Base-by-base conservation (phyloP, 768 basidiomycete genomes). In the Dentipellis sp. region DNA sequence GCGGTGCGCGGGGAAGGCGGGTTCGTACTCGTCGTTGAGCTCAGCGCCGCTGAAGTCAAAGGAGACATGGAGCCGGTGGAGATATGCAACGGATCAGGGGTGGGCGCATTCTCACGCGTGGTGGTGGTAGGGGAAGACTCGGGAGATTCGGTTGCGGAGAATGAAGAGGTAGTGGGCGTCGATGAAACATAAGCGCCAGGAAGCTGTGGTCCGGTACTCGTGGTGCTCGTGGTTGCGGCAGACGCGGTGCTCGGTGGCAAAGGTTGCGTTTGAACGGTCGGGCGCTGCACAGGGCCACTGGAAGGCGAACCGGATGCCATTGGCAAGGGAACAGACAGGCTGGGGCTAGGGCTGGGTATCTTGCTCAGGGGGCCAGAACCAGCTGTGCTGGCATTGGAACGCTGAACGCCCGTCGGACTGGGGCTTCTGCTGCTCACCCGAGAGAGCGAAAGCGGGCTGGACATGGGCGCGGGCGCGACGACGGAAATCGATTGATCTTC, bases 371-470 rank as follows among this genome's bases (percentile, higher is more conserved):
- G 29, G 12, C 48, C 53, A n/a, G 56, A 38, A 48, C 42, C 56
- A 51, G 76, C 67, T 10, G 66, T 17, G 22, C 29, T 50, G 22
- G 23, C 48, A 10, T 19, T 17, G 48, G 48, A 50, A 50, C 42
- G 42, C 0, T 17, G 71, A 12, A 66, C 71, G 47, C 65, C 65
- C 4, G 71, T 73, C 14, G 86, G 86, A 59, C 85, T 86, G 3
- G 86, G 84, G 62, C 84, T 83, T 17, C 83, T 76, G 56, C 80
- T 81, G 66, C 85, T 86, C 48, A 84, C 58, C 48, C 74, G 74
- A 45, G 75, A 83, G 55, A 85, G 82, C 46, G 75, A 83, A 56
- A 85, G 82, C 16, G 85, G 84, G 54, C 82, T 83, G 0, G 81
- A 79, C 56, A 87, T 78, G n/a, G 66, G 69, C 1, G 71, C 69